A percentile compares a stretch with the other conserved stretches of the same genome.
These are phyloP conservation scores for Coemansia sp. DNA, from an alignment of 371 early-diverging fungal species.

Conservation along the genomic window DNA sequence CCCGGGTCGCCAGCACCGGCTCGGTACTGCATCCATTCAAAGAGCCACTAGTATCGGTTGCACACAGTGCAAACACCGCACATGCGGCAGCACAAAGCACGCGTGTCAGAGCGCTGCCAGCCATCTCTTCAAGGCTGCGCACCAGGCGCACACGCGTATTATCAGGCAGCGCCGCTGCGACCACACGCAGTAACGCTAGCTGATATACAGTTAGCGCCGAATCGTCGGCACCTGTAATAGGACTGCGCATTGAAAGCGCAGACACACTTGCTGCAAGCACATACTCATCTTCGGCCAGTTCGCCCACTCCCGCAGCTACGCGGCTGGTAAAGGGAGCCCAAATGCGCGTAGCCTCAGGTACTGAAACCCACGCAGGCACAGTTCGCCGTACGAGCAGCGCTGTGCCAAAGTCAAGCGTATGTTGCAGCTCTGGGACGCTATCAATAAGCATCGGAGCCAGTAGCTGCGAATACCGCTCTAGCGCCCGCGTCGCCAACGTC, in stretches of 20 bases:
- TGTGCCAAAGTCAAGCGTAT: slow-evolving; percentile 3
- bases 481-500: background rate
- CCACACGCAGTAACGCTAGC: slow-evolving; percentile 20
- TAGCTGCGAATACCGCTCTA: slow-evolving; percentile 5
- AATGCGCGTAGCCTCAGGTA: slow-evolving; percentile 10
- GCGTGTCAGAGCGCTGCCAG: background rate
- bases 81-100: slow-evolving; percentile 10
- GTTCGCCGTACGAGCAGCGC: slow-evolving; percentile 16
- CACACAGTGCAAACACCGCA: slow-evolving; percentile 20
- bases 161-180: slow-evolving; percentile 13
- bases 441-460: background rate
- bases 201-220: background rate
- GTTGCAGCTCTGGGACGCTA: background rate
- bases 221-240: background rate
- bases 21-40: background rate
- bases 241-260: background rate
- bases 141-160: background rate
- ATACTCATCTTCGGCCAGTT: background rate
- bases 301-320: background rate
- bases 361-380: slow-evolving; percentile 3
- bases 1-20: background rate
- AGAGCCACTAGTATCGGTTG: background rate
- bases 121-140: background rate
- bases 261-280: background rate
- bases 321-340: slow-evolving; percentile 16